A percentile compares a stretch with the other conserved stretches of the same genome.
Conservation (phyloP, 1,284 basidiomycete species). For the Cryptococcus sp. region DNA sequence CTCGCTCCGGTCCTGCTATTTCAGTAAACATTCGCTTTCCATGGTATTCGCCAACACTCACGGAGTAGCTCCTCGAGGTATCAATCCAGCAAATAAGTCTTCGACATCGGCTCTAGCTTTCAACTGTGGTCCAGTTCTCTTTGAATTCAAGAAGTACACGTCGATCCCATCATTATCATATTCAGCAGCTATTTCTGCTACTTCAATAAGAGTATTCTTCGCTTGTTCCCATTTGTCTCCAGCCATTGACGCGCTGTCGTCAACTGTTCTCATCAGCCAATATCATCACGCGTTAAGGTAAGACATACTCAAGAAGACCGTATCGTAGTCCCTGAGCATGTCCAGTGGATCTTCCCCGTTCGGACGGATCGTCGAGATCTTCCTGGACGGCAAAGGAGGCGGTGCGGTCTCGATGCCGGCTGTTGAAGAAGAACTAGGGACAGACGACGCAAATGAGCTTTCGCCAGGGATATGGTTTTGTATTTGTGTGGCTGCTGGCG, state of each 20-base stretch:
- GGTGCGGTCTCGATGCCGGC: not conserved
- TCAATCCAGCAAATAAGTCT: slow-evolving; percentile 39
- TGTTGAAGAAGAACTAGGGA: not conserved
- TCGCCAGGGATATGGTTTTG: not conserved
- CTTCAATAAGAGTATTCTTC: slow-evolving; percentile 31
- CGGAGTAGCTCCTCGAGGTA: slow-evolving; percentile 40
- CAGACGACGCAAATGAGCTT: not conserved
- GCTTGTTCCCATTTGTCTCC: slow-evolving; percentile 41
- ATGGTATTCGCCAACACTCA: slow-evolving; percentile 10
- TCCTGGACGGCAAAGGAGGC: not conserved
- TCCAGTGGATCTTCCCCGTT: slow-evolving; percentile 33
- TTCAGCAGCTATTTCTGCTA: slow-evolving; percentile 34
- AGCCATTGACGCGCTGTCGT: slow-evolving; percentile 40
- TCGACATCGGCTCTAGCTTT: slow-evolving; percentile 38
- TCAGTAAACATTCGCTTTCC: not conserved
- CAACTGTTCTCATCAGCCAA: slow-evolving; percentile 14
- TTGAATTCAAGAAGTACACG: slow-evolving; percentile 45
- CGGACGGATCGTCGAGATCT: not conserved
- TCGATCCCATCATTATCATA: slow-evolving; percentile 44
- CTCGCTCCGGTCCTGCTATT: slow-evolving; percentile 29
- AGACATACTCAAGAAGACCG: slow-evolving; percentile 40
- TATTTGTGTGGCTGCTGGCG: not conserved
- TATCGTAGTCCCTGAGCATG: slow-evolving; percentile 42
- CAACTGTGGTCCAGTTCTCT: slow-evolving; percentile 39
- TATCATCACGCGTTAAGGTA: not conserved